Evolutionary conservation across 768 basidiomycete genomes (phyloP).

Genomic region (Dictyophora rubrovolvata): DNA sequence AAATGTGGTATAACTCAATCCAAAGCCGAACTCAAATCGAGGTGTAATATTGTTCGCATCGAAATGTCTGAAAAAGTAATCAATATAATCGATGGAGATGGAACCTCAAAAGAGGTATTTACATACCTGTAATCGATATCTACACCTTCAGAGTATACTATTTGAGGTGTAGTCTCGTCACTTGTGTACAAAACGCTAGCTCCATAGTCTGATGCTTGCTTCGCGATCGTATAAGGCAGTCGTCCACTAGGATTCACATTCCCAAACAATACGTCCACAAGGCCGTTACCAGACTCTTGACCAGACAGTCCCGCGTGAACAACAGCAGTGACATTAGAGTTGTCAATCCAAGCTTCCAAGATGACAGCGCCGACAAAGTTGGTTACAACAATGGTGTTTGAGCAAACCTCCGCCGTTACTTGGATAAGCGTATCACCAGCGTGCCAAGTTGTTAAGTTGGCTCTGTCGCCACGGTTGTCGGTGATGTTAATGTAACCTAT

Average conservation of each 20-base stretch:
- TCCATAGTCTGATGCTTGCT: slow-evolving; percentile 46
- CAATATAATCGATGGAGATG: background rate
- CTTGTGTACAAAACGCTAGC: slow-evolving; percentile 34
- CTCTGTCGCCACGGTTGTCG: slow-evolving; percentile 48
- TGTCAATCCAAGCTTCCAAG: slow-evolving; percentile 60
- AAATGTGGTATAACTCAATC: slow-evolving; percentile 79
- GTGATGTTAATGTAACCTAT: slow-evolving; percentile 44
- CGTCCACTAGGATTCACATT: slow-evolving; percentile 57
- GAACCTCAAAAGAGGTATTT: background rate
- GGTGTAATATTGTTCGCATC: slow-evolving; percentile 42
- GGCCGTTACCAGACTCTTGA: slow-evolving; percentile 58
- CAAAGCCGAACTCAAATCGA: slow-evolving; percentile 74
- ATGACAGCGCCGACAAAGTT: slow-evolving; percentile 68
- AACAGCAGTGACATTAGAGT: slow-evolving; percentile 44
- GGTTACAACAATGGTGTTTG: slow-evolving; percentile 70
- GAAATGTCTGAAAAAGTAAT: slow-evolving; percentile 43
- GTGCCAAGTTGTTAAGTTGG: slow-evolving; percentile 42
- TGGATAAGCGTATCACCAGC: slow-evolving; percentile 51
- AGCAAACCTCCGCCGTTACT: slow-evolving; percentile 41
- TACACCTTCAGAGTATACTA: slow-evolving; percentile 49
- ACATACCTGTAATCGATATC: slow-evolving; percentile 20
- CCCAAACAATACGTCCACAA: slow-evolving; percentile 67
- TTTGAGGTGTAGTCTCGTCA: slow-evolving; percentile 30
- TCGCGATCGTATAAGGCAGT: slow-evolving; percentile 70
- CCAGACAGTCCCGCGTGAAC: slow-evolving; percentile 50